Evolutionary conservation across 768 basidiomycete genomes (phyloP).

Genomic region (Mycena vulgaris): DNA sequence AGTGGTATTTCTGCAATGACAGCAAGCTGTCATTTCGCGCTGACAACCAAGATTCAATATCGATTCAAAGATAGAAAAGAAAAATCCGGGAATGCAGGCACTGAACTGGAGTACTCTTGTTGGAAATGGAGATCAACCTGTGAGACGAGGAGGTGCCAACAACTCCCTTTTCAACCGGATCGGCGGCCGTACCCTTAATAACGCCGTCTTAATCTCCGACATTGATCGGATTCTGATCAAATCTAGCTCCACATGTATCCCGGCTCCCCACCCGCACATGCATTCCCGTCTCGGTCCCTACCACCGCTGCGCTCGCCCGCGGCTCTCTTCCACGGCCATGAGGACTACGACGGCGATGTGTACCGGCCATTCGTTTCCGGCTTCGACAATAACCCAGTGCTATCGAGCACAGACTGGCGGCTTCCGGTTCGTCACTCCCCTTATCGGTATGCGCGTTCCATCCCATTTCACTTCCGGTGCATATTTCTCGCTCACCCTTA

Average conservation of each 20-base stretch:
- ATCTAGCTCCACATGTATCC: background rate
- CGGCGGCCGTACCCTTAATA: background rate
- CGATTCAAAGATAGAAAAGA: background rate
- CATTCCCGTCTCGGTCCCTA: background rate
- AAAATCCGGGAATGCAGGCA: constrained; percentile 1
- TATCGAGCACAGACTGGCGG: constrained; percentile 1
- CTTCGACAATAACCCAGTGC: constrained; percentile 11
- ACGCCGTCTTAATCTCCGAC: background rate
- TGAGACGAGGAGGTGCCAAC: background rate
- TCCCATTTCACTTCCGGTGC: constrained; percentile 9
- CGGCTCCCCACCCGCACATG: too few species aligned
- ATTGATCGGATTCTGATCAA: background rate
- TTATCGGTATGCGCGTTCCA: constrained; percentile 7
- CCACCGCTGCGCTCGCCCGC: background rate
- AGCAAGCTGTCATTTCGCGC: background rate
- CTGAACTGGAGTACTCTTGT: background rate
- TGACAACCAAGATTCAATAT: background rate
- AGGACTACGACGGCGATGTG: constrained; percentile 6
- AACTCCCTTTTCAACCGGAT: constrained; percentile 2
- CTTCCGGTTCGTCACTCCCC: background rate
- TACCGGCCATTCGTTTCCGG: constrained; percentile 1
- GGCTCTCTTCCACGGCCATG: background rate
- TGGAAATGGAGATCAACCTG: background rate
- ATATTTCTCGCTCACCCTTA: constrained; percentile 7
- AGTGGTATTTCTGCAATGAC: background rate